Evolutionary conservation across 768 basidiomycete genomes (phyloP).

Genomic region (Clitopilus hobsonii): DNA sequence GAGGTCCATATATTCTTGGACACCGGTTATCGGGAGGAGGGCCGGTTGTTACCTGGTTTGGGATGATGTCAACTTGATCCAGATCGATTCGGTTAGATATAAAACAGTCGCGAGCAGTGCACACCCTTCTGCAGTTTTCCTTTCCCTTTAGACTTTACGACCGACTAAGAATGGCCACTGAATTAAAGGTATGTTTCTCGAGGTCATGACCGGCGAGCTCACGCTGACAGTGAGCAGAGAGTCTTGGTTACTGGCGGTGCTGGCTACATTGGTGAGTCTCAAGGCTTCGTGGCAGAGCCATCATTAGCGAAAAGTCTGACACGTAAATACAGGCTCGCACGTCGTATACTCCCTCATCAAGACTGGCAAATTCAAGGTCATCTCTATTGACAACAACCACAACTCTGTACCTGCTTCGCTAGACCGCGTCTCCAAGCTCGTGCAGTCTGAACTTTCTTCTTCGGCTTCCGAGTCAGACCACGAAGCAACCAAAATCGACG

Average conservation of each 20-base stretch:
- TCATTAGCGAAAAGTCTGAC: too few relatives aligned
- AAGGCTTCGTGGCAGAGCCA: too few relatives aligned
- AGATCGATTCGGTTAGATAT: not conserved
- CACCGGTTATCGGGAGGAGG: not conserved
- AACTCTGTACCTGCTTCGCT: slow-evolving; percentile 83
- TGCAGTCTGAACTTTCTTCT: slow-evolving; percentile 63
- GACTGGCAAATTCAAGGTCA: slow-evolving; percentile 86
- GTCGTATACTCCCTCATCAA: slow-evolving; percentile 83
- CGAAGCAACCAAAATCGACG: slow-evolving; percentile 70
- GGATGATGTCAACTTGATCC: not conserved
- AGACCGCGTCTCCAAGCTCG: slow-evolving; percentile 73
- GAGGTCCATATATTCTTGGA: not conserved
- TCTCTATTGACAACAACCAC: slow-evolving; percentile 93
- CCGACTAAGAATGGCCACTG: not conserved
- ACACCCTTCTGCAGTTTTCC: too few relatives aligned
- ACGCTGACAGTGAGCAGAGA: slow-evolving; percentile 23
- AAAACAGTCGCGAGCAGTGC: not conserved
- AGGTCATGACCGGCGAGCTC: too few relatives aligned
- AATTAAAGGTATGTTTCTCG: not conserved
- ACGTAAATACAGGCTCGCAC: slow-evolving; percentile 70
- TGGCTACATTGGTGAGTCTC: slow-evolving; percentile 76
- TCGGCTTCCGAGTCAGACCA: slow-evolving; percentile 64
- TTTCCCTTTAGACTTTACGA: too few relatives aligned
- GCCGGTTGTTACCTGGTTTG: not conserved
- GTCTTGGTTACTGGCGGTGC: slow-evolving; percentile 63